Evolutionary conservation across 2,329 filamentous ascomycete species (phyloP).

Genomic region (Arthrobotrys pseudoclavata): DNA sequence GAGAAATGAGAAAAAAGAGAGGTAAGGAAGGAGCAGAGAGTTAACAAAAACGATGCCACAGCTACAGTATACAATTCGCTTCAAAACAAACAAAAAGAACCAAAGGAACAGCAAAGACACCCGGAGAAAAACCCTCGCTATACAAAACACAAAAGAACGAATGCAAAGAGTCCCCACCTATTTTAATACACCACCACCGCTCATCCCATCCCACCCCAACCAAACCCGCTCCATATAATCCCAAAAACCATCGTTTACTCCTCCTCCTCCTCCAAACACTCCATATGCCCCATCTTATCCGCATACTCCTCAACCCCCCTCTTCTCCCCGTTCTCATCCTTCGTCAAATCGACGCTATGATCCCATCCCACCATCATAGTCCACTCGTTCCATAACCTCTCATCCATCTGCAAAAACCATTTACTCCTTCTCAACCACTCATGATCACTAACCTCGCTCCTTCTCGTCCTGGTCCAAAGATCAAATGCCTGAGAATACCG

Average conservation of each 20-base stretch:
- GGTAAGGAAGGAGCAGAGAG: constrained; percentile 16
- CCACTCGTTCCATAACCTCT: constrained; percentile 58
- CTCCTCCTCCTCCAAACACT: constrained; percentile 49
- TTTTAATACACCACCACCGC: background rate
- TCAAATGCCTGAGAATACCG: constrained; percentile 35
- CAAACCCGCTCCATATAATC: no score
- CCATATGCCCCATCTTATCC: constrained; percentile 54
- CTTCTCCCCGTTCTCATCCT: constrained; percentile 47
- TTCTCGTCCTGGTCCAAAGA: constrained; percentile 47
- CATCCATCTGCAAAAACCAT: constrained; percentile 46
- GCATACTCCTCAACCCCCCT: constrained; percentile 54
- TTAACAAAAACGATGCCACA: background rate
- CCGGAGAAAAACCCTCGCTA: constrained; percentile 10
- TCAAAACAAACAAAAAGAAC: background rate
- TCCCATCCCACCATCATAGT: constrained; percentile 59
- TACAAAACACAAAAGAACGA: background rate
- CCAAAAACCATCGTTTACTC: constrained; percentile 30
- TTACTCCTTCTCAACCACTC: constrained; percentile 55
- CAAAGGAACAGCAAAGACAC: background rate
- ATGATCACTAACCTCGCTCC: constrained; percentile 54
- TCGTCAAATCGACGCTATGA: constrained; percentile 48
- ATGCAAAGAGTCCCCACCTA: constrained; percentile 9
- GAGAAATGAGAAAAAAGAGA: background rate
- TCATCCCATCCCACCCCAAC: no score
- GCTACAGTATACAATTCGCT: constrained; percentile 10